These are phyloP conservation scores for Immersiporthe knoxdaviesiana DNA, from an alignment of 2,329 filamentous ascomycete genomes.

Conservation along the genomic window DNA sequence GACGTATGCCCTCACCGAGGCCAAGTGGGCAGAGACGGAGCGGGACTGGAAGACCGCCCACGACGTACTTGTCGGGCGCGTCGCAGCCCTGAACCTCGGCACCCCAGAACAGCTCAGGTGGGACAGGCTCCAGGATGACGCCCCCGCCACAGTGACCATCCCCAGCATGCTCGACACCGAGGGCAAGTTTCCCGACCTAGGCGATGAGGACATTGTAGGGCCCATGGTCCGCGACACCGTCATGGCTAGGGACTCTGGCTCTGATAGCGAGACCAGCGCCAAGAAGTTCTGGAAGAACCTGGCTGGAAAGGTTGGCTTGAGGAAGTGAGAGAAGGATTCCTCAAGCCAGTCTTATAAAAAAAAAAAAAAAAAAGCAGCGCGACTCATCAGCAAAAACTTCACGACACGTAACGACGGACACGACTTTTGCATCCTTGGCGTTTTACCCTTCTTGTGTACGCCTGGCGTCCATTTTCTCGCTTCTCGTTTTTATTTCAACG, in stretches of 20 bases:
- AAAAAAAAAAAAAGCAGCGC: no score
- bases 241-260: slow-evolving; percentile 51
- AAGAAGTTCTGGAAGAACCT: slow-evolving; percentile 53
- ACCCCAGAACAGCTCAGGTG: slow-evolving; percentile 39
- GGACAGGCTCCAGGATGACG: slow-evolving; percentile 51
- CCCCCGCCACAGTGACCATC: slow-evolving; percentile 68
- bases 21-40: slow-evolving; percentile 87
- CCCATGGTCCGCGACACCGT: slow-evolving; percentile 74
- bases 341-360: no score
- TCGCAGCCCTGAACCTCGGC: slow-evolving; percentile 43
- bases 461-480: neutral
- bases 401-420: slow-evolving; percentile 26
- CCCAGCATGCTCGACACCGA: slow-evolving; percentile 71
- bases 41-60: slow-evolving; percentile 72
- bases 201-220: slow-evolving; percentile 90
- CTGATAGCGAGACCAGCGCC: slow-evolving; percentile 45
- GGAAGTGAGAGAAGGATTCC: slow-evolving; percentile 34
- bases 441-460: neutral
- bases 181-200: slow-evolving; percentile 85
- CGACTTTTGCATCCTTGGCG: slow-evolving; percentile 24
- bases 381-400: neutral
- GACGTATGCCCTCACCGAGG: slow-evolving; percentile 81
- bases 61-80: slow-evolving; percentile 63
- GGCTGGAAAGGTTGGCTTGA: slow-evolving; percentile 48
- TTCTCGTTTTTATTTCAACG: neutral